These are phyloP conservation scores for Athelia psychrophila DNA, from an alignment of 1,284 basidiomycete genomes.

Conservation along the genomic window DNA sequence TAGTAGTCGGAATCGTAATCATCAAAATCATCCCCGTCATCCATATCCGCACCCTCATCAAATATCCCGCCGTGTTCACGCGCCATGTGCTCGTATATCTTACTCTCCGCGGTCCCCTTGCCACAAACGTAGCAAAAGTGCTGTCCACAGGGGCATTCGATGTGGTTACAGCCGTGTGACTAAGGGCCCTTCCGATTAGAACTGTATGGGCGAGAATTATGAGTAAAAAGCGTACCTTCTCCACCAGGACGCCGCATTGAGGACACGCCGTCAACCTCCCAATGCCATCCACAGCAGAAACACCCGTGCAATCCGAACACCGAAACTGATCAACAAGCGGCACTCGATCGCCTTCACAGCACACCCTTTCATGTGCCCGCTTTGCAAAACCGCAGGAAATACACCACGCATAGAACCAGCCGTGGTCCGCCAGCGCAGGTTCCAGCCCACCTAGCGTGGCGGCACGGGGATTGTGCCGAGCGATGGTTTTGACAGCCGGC, in stretches of 20 bases:
- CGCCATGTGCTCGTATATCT: conserved; percentile 16
- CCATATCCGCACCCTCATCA: background rate
- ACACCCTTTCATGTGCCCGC: conserved; percentile 15
- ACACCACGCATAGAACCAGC: conserved; percentile 23
- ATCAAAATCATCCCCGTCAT: background rate
- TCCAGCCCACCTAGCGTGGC: conserved; percentile 15
- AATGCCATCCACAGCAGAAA: background rate
- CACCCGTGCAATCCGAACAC: conserved; percentile 13
- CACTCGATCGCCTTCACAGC: conserved; percentile 12
- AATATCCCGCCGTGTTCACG: conserved; percentile 10
- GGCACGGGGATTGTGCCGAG: conserved; percentile 16
- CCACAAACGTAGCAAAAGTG: conserved; percentile 20
- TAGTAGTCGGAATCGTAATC: too few relatives aligned
- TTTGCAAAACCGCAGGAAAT: conserved; percentile 19
- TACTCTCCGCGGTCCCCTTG: background rate
- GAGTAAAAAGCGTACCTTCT: background rate
- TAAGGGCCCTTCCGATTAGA: background rate
- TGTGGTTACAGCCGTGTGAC: conserved; percentile 21
- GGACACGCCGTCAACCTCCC: background rate
- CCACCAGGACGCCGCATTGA: background rate
- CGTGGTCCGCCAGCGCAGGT: conserved; percentile 17
- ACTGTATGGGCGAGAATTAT: background rate
- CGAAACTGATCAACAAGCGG: conserved; percentile 10
- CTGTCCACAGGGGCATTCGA: conserved; percentile 16
- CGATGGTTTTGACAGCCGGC: conserved; percentile 17